These are phyloP conservation scores for Mrakia frigida DNA, from an alignment of 768 basidiomycete genomes.

Conservation along the genomic window DNA sequence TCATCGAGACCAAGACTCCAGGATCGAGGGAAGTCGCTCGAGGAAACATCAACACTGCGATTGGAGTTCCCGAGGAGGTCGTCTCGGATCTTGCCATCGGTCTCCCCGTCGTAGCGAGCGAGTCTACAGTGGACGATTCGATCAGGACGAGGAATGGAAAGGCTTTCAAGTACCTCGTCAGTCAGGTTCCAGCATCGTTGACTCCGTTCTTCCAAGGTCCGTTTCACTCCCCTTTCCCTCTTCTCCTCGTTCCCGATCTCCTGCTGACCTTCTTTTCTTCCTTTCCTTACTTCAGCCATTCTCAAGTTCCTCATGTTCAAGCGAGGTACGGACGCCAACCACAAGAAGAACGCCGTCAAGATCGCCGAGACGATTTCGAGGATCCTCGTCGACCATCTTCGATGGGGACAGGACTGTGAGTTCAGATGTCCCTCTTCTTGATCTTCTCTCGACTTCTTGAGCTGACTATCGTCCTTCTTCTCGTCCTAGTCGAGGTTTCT, in stretches of 20 bases:
- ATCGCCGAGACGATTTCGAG: conserved; percentile 66
- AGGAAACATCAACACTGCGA: conserved; percentile 26
- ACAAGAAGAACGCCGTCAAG: conserved; percentile 69
- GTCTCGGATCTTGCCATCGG: conserved; percentile 23
- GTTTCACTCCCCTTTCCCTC: conserved; percentile 31
- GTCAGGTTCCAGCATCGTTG: conserved; percentile 66
- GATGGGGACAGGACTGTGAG: conserved; percentile 43
- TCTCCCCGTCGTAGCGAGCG: neutral
- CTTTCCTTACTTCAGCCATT: conserved; percentile 53
- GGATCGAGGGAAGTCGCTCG: conserved; percentile 22
- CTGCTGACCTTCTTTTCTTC: conserved; percentile 11
- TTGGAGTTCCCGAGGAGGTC: conserved; percentile 30
- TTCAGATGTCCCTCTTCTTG: neutral
- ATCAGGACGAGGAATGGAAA: conserved; percentile 54
- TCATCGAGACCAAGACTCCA: conserved; percentile 6
- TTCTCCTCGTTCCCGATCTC: neutral
- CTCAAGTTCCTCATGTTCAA: conserved; percentile 75
- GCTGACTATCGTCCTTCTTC: neutral
- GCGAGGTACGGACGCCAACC: conserved; percentile 55
- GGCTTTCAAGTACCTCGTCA: conserved; percentile 71
- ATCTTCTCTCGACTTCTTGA: neutral
- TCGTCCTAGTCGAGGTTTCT: neutral
- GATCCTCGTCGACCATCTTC: conserved; percentile 67
- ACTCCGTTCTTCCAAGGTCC: conserved; percentile 82
- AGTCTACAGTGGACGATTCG: neutral